phyloP scores from a whole-genome alignment of 176 grass and related monocot genomes.

The Eleusine indica region DNA sequence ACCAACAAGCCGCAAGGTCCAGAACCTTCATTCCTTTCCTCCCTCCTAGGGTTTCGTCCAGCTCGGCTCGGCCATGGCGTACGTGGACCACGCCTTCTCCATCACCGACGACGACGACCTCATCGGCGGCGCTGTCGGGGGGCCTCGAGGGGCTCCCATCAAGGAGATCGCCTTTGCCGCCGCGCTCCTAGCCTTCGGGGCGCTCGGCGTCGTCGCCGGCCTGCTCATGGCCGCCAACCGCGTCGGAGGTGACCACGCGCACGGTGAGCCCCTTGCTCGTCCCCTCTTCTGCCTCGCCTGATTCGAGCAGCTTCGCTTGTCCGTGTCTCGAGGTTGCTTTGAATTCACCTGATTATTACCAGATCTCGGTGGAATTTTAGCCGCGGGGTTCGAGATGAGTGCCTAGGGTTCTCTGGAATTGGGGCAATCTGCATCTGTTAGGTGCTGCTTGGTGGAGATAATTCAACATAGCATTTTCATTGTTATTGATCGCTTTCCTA shows the following conservation, averaged over 20 bases:
- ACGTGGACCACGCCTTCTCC: slow-evolving; percentile 99
- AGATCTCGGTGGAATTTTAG: neutral
- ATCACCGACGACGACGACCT: slow-evolving; percentile 95
- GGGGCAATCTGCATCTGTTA: neutral
- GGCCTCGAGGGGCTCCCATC: slow-evolving; percentile 66
- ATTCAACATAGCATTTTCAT: neutral
- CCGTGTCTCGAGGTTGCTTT: neutral
- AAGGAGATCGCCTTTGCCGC: slow-evolving; percentile 98
- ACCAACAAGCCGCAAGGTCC: neutral
- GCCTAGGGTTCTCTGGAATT: neutral
- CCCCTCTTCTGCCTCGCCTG: neutral
- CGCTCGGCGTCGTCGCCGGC: slow-evolving; percentile 61
- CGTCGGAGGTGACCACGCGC: slow-evolving; percentile 86
- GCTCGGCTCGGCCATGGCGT: slow-evolving; percentile 61
- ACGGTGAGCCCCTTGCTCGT: slow-evolving; percentile 46
- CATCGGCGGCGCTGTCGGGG: slow-evolving; percentile 58
- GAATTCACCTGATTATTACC: neutral
- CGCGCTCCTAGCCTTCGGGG: slow-evolving; percentile 90
- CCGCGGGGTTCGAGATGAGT: neutral
- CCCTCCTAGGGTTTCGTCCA: slow-evolving; percentile 20
- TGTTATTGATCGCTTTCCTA: neutral
- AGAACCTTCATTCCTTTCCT: neutral
- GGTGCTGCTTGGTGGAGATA: neutral
- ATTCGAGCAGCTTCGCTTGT: neutral
- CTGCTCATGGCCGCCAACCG: slow-evolving; percentile 73